Evolutionary conservation across 768 basidiomycete genomes (phyloP), one percentile per base, ranked within the genome.

Genomic region (Rhodotorula toruloides): DNA sequence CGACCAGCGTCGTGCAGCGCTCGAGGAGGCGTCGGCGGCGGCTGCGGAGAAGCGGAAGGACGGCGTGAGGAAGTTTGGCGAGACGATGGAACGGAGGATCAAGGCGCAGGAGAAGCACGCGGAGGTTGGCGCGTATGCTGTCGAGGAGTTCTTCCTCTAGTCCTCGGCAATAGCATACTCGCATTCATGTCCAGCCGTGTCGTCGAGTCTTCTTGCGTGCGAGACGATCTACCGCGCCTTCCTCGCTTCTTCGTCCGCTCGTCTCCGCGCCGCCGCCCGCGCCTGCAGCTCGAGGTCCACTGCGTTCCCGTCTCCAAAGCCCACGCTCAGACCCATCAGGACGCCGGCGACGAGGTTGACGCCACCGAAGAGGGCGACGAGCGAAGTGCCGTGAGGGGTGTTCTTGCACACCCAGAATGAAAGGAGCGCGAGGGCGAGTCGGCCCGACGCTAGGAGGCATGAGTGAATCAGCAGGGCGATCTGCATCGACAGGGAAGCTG

Each of bases 101-200:
- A 53, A 39, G 50, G 70, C 70, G 43, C 65, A 67, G 58, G 70
- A 71, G 65, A 61, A 64, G 52, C 70, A 71, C 27, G 63, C 63
- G 13, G 65, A 61, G 56, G 70, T 71, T 21, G 65, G 65, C 3
- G 54, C 42, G 36, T 71, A 71, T 57, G 13, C 32, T 22, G 59
- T 71, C 29, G 70, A 71, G 21, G 50, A 58, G 59, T 71, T 67
- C 34, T 61, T 47, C 46, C 27, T 69, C 44, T 65, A 63, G 22
- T 29, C 3, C 7, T 42, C 31, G n/a, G 17, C 10, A 31, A 11
- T 47, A 31, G 29, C 27, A 17, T 13, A 13, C 19, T n/a, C 47
- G 27, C 12, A 11, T n/a, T 48, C 17, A 44, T 13, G 43, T 14
- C 25, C 14, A 44, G 43, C 14, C 14, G 43, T 48, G 13, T 48